Evolutionary conservation across 192 early-diverging fungal species (phyloP).

Genomic region (Pilobolus umbonatus): DNA sequence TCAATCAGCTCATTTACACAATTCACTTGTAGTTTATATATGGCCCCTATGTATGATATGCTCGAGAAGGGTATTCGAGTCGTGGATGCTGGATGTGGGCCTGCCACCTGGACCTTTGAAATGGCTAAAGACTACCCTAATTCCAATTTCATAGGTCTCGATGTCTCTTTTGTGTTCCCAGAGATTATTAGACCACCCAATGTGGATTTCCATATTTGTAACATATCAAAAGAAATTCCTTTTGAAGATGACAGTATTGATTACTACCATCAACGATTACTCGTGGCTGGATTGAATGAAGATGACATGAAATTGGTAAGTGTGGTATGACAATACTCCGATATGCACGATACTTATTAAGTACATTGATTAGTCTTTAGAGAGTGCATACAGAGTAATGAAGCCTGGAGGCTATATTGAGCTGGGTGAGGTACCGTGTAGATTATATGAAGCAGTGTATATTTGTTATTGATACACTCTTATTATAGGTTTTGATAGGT

Average conservation of each 20-base stretch:
- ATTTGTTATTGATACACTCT: neutral
- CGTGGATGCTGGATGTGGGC: constrained; percentile 26
- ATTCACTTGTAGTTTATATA: neutral
- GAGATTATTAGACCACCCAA: constrained; percentile 26
- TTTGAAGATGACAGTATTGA: constrained; percentile 31
- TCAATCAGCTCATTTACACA: neutral
- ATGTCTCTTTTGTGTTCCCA: constrained; percentile 37
- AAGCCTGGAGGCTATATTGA: constrained; percentile 34
- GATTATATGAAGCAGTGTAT: neutral
- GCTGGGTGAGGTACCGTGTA: constrained; percentile 8
- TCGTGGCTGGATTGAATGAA: constrained; percentile 4
- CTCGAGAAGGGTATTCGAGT: constrained; percentile 13
- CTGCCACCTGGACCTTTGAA: constrained; percentile 39
- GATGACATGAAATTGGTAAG: too few relatives aligned
- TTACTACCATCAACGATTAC: constrained; percentile 28
- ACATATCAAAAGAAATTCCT: constrained; percentile 20
- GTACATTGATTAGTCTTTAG: neutral
- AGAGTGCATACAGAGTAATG: constrained; percentile 20
- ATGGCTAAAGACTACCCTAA: constrained; percentile 45
- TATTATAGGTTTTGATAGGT: neutral
- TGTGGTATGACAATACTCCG: neutral
- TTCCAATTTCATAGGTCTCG: constrained; percentile 43
- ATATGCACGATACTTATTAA: neutral
- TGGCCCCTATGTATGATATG: neutral
- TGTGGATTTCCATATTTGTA: constrained; percentile 7